Evolutionary conservation across 2,329 filamentous ascomycete genomes (phyloP), one percentile per base, ranked within the genome.

Genomic region (Mycogone perniciosa): DNA sequence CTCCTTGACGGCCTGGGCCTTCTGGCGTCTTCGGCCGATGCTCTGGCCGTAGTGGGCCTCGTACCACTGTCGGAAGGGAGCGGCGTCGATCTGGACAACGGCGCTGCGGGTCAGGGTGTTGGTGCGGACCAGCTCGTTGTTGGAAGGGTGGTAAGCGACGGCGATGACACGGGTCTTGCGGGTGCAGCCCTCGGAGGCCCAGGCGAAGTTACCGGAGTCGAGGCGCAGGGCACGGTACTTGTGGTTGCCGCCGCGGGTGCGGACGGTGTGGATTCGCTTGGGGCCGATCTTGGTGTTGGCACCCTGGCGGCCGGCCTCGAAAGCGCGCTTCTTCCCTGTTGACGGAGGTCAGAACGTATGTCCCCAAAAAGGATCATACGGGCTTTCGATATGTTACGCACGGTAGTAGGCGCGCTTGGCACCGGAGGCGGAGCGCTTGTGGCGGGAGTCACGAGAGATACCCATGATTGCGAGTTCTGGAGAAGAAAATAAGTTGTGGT

Each of bases 51-150:
- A 99, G 87, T 99, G 93, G 65, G 93, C 89, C 85, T 99, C 93
- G 80, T 95, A 99, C 93, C 93, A 99, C 81, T 97, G 92, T 75
- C 93, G 84, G 89, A 99, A 99, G 64, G 93, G 93, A 60, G 93
- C 89, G 67, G 95, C 93, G 76, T 99, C 93, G 77, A 99, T 81
- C 83, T 99, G 93, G 74, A 99, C 89, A 70, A 99, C 89, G 79
- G 93, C 93, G 71, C 89, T 89, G 81, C 91, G 95, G 83, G 93
- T 99, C 74, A 99, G 84, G 80, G 93, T 97, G 87, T 99, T 99
- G 77, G 93, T 99, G 72, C 93, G 93, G 82, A 99, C 91, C 67
- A 99, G 85, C 81, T 99, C 93, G 89, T 99, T 99, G 91, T 99
- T 99, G 75, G 92, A 96, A 59, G 93, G 95, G 80, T 99, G 95